Percentiles rank a stretch among this genome's conserved stretches.
phyloP scores from a whole-genome alignment of 495 filamentous ascomycete genomes.

The Penicillium coffeae region DNA sequence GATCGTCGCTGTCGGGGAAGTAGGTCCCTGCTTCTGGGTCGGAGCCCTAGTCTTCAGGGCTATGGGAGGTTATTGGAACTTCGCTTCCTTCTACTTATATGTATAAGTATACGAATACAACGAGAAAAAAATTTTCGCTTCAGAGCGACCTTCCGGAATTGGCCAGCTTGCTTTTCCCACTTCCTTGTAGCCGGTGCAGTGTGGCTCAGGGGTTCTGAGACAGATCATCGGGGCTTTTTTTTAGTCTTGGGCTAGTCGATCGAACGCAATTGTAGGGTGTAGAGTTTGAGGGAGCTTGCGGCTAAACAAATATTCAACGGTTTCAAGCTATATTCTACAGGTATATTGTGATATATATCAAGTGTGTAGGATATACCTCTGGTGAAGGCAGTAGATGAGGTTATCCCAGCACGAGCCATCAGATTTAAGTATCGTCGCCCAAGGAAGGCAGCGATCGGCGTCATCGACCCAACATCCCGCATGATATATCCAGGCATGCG shows the following conservation, averaged over 20 bases:
- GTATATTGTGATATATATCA: background rate
- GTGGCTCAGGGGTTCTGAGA: conserved; percentile 20
- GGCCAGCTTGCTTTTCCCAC: background rate
- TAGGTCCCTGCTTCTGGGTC: too few relatives aligned
- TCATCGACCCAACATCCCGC: background rate
- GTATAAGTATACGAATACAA: background rate
- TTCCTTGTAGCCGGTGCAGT: background rate
- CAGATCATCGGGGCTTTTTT: conserved; percentile 9
- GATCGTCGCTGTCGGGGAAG: background rate
- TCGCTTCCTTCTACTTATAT: background rate
- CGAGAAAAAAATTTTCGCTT: background rate
- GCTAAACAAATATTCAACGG: background rate
- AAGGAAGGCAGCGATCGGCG: background rate
- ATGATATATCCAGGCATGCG: background rate
- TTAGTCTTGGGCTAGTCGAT: background rate
- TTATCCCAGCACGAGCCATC: background rate
- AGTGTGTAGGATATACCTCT: background rate
- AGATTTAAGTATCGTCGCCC: background rate
- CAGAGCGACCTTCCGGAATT: background rate
- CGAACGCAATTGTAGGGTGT: background rate
- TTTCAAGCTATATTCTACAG: background rate
- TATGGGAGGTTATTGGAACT: background rate
- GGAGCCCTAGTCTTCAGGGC: too few relatives aligned
- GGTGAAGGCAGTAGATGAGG: background rate
- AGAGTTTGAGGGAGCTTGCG: background rate